Conservation (phyloP, 23 red algal genomes). For the Rhodosorus marinus region DNA sequence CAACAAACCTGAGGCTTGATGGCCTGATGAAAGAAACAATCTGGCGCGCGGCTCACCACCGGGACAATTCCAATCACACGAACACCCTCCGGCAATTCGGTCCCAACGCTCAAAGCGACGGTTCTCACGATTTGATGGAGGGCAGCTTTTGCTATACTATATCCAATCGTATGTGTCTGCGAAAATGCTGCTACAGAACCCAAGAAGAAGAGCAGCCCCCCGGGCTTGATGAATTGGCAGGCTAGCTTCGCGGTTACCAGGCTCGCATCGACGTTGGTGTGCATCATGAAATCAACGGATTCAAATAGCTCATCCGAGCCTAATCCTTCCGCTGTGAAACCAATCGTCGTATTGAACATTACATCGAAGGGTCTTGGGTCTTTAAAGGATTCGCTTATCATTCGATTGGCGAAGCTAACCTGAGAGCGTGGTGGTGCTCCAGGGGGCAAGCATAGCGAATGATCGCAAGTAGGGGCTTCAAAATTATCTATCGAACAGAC, state of each 20-base stretch:
- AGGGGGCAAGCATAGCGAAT: constrained; percentile 27
- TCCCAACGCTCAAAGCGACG: constrained; percentile 33
- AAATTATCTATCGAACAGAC: no score
- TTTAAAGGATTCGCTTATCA: constrained; percentile 8
- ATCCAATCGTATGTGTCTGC: constrained; percentile 31
- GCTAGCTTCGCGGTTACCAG: constrained; percentile 51
- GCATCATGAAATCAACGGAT: constrained; percentile 53
- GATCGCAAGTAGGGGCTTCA: no score
- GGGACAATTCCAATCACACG: constrained; percentile 58
- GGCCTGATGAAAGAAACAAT: no score
- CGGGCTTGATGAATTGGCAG: constrained; percentile 24
- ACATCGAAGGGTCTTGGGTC: constrained; percentile 35
- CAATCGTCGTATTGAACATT: constrained; percentile 42
- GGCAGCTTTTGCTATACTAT: constrained; percentile 42
- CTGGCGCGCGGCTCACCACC: no score
- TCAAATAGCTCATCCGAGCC: constrained; percentile 43
- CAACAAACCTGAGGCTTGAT: no score
- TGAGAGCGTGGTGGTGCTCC: constrained; percentile 30
- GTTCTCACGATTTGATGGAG: constrained; percentile 59
- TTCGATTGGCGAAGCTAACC: constrained; percentile 15
- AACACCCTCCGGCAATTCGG: constrained; percentile 23
- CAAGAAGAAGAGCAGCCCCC: constrained; percentile 29
- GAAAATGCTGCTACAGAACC: constrained; percentile 57
- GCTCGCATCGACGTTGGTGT: constrained; percentile 40
- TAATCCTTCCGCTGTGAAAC: constrained; percentile 33